A percentile compares a stretch with the other conserved stretches of the same genome.
Conservation (phyloP, 1,284 basidiomycete species). For the Apiotrichum montevideense region DNA sequence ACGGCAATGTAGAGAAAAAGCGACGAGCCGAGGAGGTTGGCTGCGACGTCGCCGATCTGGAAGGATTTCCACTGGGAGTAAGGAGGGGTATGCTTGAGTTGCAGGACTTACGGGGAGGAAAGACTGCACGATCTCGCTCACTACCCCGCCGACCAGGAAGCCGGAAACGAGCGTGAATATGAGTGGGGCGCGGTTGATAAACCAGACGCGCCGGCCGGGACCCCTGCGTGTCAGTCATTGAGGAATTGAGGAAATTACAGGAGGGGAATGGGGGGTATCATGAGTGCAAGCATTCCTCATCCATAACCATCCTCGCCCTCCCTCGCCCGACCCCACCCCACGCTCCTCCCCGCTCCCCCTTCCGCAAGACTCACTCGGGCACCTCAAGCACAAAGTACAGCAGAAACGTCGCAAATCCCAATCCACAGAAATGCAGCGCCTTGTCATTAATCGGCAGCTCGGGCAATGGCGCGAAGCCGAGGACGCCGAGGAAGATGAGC, state of each 20-base stretch:
- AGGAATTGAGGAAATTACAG: not conserved
- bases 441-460: slow-evolving; percentile 44
- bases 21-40: slow-evolving; percentile 42
- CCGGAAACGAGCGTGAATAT: slow-evolving; percentile 33
- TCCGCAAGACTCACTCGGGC: slow-evolving; percentile 34
- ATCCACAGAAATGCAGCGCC: slow-evolving; percentile 45
- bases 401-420: slow-evolving; percentile 44
- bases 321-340: too few species aligned
- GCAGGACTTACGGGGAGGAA: slow-evolving; percentile 41
- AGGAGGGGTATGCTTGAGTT: slow-evolving; percentile 29
- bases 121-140: slow-evolving; percentile 42
- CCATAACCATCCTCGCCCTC: too few species aligned
- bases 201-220: slow-evolving; percentile 41
- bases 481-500: slow-evolving; percentile 39
- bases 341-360: not conserved
- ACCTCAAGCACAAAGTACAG: slow-evolving; percentile 45
- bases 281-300: not conserved
- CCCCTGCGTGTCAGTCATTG: slow-evolving; percentile 21
- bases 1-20: slow-evolving; percentile 42
- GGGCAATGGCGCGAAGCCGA: slow-evolving; percentile 43
- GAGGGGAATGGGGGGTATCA: too few species aligned
- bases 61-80: slow-evolving; percentile 40
- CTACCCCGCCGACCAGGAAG: slow-evolving; percentile 42
- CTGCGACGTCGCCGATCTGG: slow-evolving; percentile 43
- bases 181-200: slow-evolving; percentile 43